A percentile compares a stretch with the other conserved stretches of the same genome.
Conservation (phyloP, 768 basidiomycete genomes). For the Mrakia gelida region DNA sequence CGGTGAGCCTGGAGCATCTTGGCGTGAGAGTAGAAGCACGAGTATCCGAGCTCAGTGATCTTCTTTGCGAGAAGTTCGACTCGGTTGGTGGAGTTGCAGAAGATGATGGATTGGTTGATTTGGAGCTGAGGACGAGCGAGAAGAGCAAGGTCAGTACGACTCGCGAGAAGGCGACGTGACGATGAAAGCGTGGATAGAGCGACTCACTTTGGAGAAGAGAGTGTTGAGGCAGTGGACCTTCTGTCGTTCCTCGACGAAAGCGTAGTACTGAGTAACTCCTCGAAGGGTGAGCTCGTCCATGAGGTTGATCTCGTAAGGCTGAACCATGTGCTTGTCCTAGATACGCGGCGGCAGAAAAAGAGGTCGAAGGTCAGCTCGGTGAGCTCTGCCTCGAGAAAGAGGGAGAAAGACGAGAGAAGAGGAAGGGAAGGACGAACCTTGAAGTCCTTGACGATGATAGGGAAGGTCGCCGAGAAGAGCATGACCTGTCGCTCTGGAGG, state of each 20-base stretch:
- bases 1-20: constrained; percentile 99
- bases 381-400: too few species aligned
- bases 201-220: constrained; percentile 89
- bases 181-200: neutral
- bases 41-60: constrained; percentile 97
- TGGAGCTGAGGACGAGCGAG: constrained; percentile 61
- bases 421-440: constrained; percentile 56
- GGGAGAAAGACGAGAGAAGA: neutral
- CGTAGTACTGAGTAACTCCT: constrained; percentile 99
- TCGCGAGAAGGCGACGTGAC: neutral
- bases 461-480: constrained; percentile 99
- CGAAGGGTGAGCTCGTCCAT: constrained; percentile 99
- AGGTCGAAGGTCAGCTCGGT: neutral
- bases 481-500: constrained; percentile 88
- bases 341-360: constrained; percentile 23
- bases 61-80: constrained; percentile 99
- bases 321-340: constrained; percentile 92
- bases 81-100: constrained; percentile 99
- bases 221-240: constrained; percentile 99
- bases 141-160: neutral
- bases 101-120: constrained; percentile 99
- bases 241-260: constrained; percentile 97
- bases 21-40: constrained; percentile 99
- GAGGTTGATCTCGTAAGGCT: constrained; percentile 95
- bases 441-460: constrained; percentile 98